Percentiles rank a stretch among this genome's conserved stretches.
Conservation (phyloP, 805 yeast genomes). For the Millerago galiae region DNA sequence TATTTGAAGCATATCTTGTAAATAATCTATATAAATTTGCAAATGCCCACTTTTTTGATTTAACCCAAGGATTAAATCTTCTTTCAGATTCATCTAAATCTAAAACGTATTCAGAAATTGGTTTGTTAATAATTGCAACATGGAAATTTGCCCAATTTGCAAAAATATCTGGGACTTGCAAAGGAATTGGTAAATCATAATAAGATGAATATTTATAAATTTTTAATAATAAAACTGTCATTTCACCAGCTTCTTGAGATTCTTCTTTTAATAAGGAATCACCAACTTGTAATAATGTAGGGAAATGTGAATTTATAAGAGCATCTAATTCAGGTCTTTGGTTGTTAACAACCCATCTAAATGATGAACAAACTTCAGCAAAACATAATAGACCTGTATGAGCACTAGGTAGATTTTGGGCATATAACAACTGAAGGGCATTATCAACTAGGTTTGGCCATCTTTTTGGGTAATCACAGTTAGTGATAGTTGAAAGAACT, state of each 20-base stretch:
- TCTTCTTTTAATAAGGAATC: constrained; percentile 40
- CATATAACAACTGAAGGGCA: constrained; percentile 39
- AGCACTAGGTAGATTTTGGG: constrained; percentile 36
- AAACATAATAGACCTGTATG: constrained; percentile 68
- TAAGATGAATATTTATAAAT: constrained; percentile 71
- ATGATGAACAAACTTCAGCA: constrained; percentile 61
- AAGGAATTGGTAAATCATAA: constrained; percentile 60
- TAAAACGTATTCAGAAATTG: constrained; percentile 47
- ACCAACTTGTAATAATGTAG: constrained; percentile 61
- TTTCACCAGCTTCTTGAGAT: constrained; percentile 52
- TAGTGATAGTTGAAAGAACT: constrained; percentile 45
- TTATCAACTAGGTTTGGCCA: constrained; percentile 51
- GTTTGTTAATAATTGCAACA: constrained; percentile 55
- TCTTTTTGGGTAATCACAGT: constrained; percentile 40
- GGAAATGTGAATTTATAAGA: constrained; percentile 53
- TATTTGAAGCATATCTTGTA: constrained; percentile 57
- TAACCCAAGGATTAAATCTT: constrained; percentile 55
- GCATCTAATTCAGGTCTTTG: constrained; percentile 47
- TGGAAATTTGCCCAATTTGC: constrained; percentile 74
- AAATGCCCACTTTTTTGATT: constrained; percentile 83
- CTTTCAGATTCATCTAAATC: constrained; percentile 48
- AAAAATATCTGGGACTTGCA: constrained; percentile 48
- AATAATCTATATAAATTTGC: constrained; percentile 71
- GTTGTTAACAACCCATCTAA: constrained; percentile 63
- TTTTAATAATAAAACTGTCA: constrained; percentile 68